Evolutionary conservation across 805 yeast species (phyloP), one percentile per base, ranked within the genome.

Genomic region (Myxozyma monticola): DNA sequence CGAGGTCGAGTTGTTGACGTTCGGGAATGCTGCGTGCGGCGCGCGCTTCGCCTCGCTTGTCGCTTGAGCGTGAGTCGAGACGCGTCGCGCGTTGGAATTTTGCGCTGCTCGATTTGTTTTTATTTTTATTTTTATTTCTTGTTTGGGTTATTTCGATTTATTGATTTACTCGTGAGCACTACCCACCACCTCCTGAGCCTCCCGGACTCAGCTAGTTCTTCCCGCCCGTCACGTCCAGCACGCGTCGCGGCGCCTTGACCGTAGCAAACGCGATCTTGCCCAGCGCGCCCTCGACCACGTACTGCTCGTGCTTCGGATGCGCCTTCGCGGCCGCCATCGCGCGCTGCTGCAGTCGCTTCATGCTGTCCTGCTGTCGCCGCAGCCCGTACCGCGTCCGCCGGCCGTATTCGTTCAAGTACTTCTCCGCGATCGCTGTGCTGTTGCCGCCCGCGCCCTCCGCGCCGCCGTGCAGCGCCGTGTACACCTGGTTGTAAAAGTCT

Each of bases 251-350:
- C 59, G 85, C 84, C 66, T 86, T 88, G 61, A 88, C 87, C 24
- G 83, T 78, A 36, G 88, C 84, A 60, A 82, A 75, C 10, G 90
- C 79, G 50, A 89, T 85, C 69, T 84, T 87, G 60, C 98, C 97
- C 51, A 91, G 75, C 1, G 96, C 93, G 62, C 96, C 96, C 63
- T 84, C 96, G 37, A 77, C 74, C 26, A 81, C 80, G 60, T 80
- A 80, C 56, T 77, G 83, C 37, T 77, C 76, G 33, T 77, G 71
- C 70, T 83, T 83, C 42, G 79, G 78, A 57, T 76, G 75, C 63
- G 88, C 96, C 66, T 88, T 87, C 21, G 97, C 99, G 34, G 88
- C 91, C 47, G 91, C 86, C 15, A 91, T 97, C 14, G 98, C 98
- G 63, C 86, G 88, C 67, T 89, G 96, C 71, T 91, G 97, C 96